These are phyloP conservation scores for Poterioochromonas sp. DNA, from an alignment of 352 stramenopile species.

Conservation along the genomic window DNA sequence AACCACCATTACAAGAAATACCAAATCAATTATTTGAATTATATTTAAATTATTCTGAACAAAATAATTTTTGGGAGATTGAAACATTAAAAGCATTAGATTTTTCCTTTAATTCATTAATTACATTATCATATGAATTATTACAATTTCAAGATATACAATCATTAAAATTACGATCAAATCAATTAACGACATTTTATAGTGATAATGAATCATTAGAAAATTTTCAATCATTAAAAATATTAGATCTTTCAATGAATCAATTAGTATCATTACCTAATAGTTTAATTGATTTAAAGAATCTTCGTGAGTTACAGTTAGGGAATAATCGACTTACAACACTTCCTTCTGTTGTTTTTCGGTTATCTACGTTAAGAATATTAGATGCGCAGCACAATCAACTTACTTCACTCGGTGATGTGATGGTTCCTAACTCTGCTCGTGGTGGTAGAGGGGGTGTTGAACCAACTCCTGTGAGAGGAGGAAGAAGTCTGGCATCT, in stretches of 20 bases:
- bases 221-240: too few relatives aligned
- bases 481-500: too few relatives aligned
- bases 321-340: background rate
- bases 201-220: too few relatives aligned
- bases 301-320: background rate
- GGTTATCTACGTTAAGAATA: background rate
- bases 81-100: background rate
- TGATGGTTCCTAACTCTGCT: too few relatives aligned
- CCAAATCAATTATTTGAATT: slow-evolving; percentile 14
- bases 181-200: background rate
- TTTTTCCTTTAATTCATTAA: background rate
- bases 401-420: background rate
- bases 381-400: background rate
- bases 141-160: background rate
- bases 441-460: too few relatives aligned
- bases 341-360: background rate
- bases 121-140: background rate
- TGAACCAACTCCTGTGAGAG: too few relatives aligned
- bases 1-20: background rate
- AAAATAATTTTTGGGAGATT: slow-evolving; percentile 30
- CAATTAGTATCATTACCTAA: background rate
- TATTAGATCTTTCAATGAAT: background rate
- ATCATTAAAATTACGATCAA: background rate
- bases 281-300: background rate
- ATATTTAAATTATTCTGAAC: background rate